Evolutionary conservation across 1,139 yeast genomes (phyloP), one percentile per base, ranked within the genome.

Genomic region (Taphrina deformans): DNA sequence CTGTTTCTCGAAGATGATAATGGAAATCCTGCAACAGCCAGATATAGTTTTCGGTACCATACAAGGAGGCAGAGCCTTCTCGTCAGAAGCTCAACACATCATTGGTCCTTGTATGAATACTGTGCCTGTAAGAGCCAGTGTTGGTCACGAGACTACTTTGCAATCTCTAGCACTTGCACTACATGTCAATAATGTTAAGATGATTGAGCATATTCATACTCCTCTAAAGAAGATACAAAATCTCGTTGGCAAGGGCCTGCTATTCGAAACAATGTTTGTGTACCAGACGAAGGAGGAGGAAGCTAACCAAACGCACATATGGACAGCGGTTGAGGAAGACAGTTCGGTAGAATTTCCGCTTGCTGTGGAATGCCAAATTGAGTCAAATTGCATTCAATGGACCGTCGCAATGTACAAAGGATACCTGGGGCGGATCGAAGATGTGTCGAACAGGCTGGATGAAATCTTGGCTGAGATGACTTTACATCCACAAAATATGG

Each of bases 71-170:
- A 62, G 72, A 27, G 38, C 64, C 12, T 44, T 48, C 10, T 51
- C 62, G 12, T 67, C 64, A 33, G 67, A 61, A 1, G 72, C 69
- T 10, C 69, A 69, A 16, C 41, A 35, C 6, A 61, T 66, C 29
- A 61, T 68, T 21, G 71, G 70, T 35, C 73, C 72, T 9, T 60
- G 69, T 24, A 71, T 71, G 72, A 67, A 59, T 7, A 68, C 71
- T 1, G 35, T 68, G 12, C 71, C 72, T 7, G 48, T 69, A 1
- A 48, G 64, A 2, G 68, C 67, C 3, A 12, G 21, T 7, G 44
- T 63, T 9, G 16, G 29, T 1, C 67, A 63, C 4, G 21, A 29
- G 12, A 29, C 16, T 24, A 68, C 29, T 41, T 55, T 31, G 7
- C 35, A 18, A 56, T 59, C 14, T 38, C 65, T 29, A 23, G 68